Evolutionary conservation across 2,329 filamentous ascomycete species (phyloP).

Genomic region (Calonectria ilicicola): DNA sequence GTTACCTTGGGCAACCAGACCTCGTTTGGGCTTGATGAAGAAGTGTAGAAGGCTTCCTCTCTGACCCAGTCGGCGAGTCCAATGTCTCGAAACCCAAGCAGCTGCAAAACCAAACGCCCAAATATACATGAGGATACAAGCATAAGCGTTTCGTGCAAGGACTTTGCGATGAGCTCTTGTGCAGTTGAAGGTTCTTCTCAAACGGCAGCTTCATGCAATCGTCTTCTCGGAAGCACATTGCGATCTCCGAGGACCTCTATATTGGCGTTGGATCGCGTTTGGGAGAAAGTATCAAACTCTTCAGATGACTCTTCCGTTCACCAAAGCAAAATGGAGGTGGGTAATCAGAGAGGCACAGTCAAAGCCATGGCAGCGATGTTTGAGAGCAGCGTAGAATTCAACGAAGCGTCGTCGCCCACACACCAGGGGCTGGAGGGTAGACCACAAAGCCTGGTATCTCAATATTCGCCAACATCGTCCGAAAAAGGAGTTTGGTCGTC

Average conservation of each 20-base stretch:
- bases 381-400: slow-evolving; percentile 48
- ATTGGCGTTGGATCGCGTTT: not conserved
- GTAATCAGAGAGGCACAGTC: slow-evolving; percentile 51
- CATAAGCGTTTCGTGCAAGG: not conserved
- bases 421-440: slow-evolving; percentile 22
- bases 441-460: slow-evolving; percentile 35
- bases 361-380: slow-evolving; percentile 66
- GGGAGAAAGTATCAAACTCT: slow-evolving; percentile 24
- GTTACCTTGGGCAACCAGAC: not conserved
- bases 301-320: slow-evolving; percentile 16
- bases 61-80: not conserved
- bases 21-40: slow-evolving; percentile 17
- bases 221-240: slow-evolving; percentile 1
- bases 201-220: not conserved
- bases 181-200: not conserved
- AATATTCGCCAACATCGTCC: slow-evolving; percentile 31
- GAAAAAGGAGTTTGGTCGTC: slow-evolving; percentile 17
- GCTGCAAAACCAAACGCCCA: not conserved
- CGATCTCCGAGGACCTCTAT: not conserved
- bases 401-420: slow-evolving; percentile 13
- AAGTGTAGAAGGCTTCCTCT: slow-evolving; percentile 35
- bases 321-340: slow-evolving; percentile 31
- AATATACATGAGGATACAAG: not conserved
- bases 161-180: too few relatives aligned
- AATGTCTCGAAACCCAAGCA: not conserved